Evolutionary conservation across 129 eudicot species (phyloP), one percentile per base, ranked within the genome.

Genomic region (Logfia minima): DNA sequence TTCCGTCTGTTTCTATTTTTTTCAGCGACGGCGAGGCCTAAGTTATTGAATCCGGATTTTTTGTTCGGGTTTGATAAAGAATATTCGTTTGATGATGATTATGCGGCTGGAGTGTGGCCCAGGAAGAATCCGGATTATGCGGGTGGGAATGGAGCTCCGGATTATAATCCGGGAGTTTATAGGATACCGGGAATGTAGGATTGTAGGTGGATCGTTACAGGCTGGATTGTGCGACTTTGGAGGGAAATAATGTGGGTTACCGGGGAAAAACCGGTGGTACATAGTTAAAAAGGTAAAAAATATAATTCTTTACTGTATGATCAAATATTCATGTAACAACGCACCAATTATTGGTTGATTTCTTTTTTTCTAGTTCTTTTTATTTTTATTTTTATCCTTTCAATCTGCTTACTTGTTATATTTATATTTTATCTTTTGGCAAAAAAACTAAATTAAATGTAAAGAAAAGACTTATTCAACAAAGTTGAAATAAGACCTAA

Each of bases 31-130:
- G 43, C 37, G 22, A 66, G 62, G 17, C 29, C 52, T 16, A 26
- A 18, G 19, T 29, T 69, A 2, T 19, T 83, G 72, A 75, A n/a
- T 24, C 93, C 90, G 83, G 90, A 88, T 70, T 88, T 68, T 16
- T 59, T 88, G 32, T 88, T 88, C 76, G 90, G 88, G 51, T 88
- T 88, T 29, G 93, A 88, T 60, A 86, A 88, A 71, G 90, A 84
- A 51, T 86, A 74, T 43, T 59, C 52, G 32, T 28, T 70, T 34
- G 16, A 66, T 16, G 22, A 22, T 19, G 52, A 19, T 16, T 9
- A 22, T 19, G 31, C 34, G 60, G 23, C 62, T 13, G 55, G n/a
- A 3, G 55, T 48, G 55, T 80, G 5, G 4, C 24, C 75, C 8
- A 6, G 4, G 70, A 16, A 24, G 70, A 26, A 39, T 61, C 80